Conservation (phyloP, 139 green algal genomes). For the Chlamydomonas asymmetrica region DNA sequence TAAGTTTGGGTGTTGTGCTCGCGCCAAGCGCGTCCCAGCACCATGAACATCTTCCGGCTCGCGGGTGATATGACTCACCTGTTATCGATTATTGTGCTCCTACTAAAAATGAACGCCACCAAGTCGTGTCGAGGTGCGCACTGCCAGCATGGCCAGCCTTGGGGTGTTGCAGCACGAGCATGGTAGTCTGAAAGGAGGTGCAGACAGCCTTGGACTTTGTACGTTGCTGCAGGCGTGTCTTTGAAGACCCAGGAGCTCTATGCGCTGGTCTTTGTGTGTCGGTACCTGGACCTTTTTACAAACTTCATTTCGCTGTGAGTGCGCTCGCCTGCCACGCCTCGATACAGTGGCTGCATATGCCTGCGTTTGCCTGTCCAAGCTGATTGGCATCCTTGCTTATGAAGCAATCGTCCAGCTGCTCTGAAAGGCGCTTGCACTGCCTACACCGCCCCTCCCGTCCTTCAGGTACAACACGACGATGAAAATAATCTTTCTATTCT, state of each 20-base stretch:
- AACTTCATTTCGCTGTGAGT: slow-evolving; percentile 90
- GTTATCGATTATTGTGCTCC: slow-evolving; percentile 88
- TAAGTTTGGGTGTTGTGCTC: too few relatives aligned
- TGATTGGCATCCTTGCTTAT: too few relatives aligned
- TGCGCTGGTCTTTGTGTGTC: slow-evolving; percentile 89
- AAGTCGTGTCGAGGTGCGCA: slow-evolving; percentile 88
- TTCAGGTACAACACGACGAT: slow-evolving; percentile 98
- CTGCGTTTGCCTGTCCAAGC: too few relatives aligned
- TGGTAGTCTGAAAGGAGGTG: neutral
- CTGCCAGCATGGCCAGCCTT: neutral
- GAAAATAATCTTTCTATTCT: slow-evolving; percentile 95
- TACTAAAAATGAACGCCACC: slow-evolving; percentile 95
- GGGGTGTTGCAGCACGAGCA: slow-evolving; percentile 2
- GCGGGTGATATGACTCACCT: slow-evolving; percentile 96
- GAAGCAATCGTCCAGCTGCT: too few relatives aligned
- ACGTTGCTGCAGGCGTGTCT: slow-evolving; percentile 83
- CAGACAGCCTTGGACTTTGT: neutral
- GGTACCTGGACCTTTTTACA: slow-evolving; percentile 97
- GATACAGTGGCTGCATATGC: too few relatives aligned
- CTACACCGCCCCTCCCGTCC: too few relatives aligned
- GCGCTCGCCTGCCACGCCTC: neutral
- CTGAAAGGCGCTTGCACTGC: too few relatives aligned
- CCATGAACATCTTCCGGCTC: slow-evolving; percentile 94
- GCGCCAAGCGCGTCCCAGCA: too few relatives aligned
- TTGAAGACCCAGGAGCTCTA: slow-evolving; percentile 98